These are phyloP conservation scores for Juglanconis juglandina DNA, from an alignment of 2,329 filamentous ascomycete genomes.

Conservation along the genomic window DNA sequence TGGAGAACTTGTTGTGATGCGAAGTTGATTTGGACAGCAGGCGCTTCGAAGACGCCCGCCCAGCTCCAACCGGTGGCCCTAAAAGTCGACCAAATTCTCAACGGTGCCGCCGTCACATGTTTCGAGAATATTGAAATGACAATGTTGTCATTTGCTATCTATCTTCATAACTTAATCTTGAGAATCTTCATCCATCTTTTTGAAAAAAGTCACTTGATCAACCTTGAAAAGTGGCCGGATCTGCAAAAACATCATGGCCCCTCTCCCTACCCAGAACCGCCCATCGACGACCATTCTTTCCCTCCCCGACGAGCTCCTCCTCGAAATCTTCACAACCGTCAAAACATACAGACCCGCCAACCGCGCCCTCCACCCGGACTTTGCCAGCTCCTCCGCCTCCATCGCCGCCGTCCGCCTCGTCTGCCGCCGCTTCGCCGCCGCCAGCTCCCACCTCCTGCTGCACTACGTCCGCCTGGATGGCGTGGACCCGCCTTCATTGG, in stretches of 20 bases:
- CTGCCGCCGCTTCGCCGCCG: constrained; percentile 5
- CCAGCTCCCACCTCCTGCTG: constrained; percentile 13
- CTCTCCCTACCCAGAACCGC: neutral
- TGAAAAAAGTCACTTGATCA: no score
- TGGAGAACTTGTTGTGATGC: neutral
- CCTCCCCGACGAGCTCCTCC: constrained; percentile 11
- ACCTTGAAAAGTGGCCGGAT: no score
- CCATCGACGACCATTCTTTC: neutral
- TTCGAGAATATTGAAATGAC: neutral
- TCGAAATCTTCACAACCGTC: constrained; percentile 8
- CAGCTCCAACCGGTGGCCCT: neutral
- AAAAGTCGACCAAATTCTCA: neutral
- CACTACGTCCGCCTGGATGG: constrained; percentile 6
- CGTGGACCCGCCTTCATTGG: neutral
- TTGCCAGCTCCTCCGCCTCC: constrained; percentile 6
- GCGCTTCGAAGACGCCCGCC: neutral
- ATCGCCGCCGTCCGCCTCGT: constrained; percentile 11
- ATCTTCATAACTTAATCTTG: no score
- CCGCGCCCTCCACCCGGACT: neutral
- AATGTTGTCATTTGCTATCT: no score
- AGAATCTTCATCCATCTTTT: no score
- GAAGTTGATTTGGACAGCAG: neutral
- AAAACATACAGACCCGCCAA: constrained; percentile 7
- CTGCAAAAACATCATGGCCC: neutral
- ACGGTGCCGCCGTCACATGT: neutral